phyloP scores from a whole-genome alignment of 2,329 filamentous ascomycete genomes.

The Phyllosticta capitalensis region DNA sequence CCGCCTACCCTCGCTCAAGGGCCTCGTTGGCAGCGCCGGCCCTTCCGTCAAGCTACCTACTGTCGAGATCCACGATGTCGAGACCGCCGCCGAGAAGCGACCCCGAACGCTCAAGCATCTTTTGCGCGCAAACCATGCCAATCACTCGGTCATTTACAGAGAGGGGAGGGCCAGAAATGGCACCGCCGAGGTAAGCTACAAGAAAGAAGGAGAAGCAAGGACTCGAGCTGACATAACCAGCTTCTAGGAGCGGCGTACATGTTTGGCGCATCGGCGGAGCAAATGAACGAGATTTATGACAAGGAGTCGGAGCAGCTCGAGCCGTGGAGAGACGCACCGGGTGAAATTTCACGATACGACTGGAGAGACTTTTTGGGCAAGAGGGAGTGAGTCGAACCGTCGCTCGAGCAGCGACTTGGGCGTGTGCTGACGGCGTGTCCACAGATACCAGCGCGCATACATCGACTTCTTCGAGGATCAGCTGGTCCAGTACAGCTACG shows the following conservation, averaged over 20 bases:
- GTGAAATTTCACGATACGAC: conserved; percentile 72
- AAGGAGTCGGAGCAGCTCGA: conserved; percentile 61
- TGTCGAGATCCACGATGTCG: conserved; percentile 67
- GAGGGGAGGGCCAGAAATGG: conserved; percentile 72
- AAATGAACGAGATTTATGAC: conserved; percentile 76
- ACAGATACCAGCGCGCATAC: conserved; percentile 75
- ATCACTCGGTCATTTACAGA: conserved; percentile 75
- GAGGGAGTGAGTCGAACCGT: conserved; percentile 40
- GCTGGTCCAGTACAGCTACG: conserved; percentile 64
- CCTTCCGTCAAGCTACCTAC: conserved; percentile 46
- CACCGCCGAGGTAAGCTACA: conserved; percentile 53
- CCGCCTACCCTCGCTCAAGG: conserved; percentile 8
- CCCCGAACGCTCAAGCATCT: conserved; percentile 82
- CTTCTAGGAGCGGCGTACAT: conserved; percentile 78
- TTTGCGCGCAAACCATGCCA: conserved; percentile 83
- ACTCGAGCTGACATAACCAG: conserved; percentile 25
- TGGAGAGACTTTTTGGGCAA: conserved; percentile 81
- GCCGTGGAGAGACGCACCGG: conserved; percentile 73
- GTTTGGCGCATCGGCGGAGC: conserved; percentile 62
- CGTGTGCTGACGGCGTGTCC: neutral
- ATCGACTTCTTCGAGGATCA: conserved; percentile 95
- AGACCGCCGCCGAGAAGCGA: conserved; percentile 68
- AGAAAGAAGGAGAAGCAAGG: neutral
- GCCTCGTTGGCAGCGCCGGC: neutral
- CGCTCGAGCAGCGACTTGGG: neutral